Evolutionary conservation across 768 basidiomycete species (phyloP).

Genomic region (Pleurotus djamor): DNA sequence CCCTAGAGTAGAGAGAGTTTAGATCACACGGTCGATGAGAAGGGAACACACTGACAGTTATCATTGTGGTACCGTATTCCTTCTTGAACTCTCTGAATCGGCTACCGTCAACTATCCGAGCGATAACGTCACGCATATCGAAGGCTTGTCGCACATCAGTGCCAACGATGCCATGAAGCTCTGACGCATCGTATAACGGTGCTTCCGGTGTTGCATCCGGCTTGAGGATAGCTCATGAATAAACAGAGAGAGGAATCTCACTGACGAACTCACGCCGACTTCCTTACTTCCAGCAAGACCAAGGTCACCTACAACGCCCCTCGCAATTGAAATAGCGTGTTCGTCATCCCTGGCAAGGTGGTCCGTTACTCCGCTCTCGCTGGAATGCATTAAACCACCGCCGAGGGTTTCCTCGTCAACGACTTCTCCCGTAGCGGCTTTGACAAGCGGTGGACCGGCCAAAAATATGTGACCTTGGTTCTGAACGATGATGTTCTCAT

Average conservation of each 20-base stretch:
- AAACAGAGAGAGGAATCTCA: background rate
- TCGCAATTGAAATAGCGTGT: slow-evolving; percentile 78
- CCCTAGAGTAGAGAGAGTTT: slow-evolving; percentile 41
- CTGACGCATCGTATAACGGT: slow-evolving; percentile 77
- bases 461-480: slow-evolving; percentile 94
- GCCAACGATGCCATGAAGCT: slow-evolving; percentile 90
- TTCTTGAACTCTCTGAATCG: slow-evolving; percentile 95
- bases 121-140: slow-evolving; percentile 93
- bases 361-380: slow-evolving; percentile 89
- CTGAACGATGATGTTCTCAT: slow-evolving; percentile 88
- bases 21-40: background rate
- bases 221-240: slow-evolving; percentile 27
- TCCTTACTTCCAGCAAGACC: slow-evolving; percentile 57
- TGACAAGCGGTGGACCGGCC: slow-evolving; percentile 92
- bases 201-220: slow-evolving; percentile 60
- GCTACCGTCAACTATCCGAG: slow-evolving; percentile 89
- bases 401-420: slow-evolving; percentile 93
- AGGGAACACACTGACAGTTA: slow-evolving; percentile 57
- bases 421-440: slow-evolving; percentile 91
- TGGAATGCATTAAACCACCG: slow-evolving; percentile 89
- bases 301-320: slow-evolving; percentile 75
- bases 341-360: slow-evolving; percentile 85
- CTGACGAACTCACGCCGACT: slow-evolving; percentile 38
- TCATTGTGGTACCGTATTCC: slow-evolving; percentile 88
- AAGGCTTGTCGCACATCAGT: slow-evolving; percentile 86